phyloP scores from a whole-genome alignment of 805 yeast species.

The Saccharomyces kudriavzevii region DNA sequence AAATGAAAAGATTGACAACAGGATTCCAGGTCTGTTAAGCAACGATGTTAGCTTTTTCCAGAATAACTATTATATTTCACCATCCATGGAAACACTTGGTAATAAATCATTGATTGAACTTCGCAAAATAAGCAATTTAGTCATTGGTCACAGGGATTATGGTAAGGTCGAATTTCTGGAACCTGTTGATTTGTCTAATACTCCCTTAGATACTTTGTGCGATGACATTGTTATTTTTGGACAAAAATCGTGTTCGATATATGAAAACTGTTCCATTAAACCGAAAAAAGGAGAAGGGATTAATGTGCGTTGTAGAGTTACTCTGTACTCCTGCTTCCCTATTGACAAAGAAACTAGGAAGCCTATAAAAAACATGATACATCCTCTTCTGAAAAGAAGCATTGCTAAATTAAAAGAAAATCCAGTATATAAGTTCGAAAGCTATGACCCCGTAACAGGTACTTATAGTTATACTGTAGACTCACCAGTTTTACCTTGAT shows the following conservation, averaged over 20 bases:
- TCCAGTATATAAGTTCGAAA: constrained; percentile 50
- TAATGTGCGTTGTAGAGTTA: constrained; percentile 64
- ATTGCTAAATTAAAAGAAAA: constrained; percentile 55
- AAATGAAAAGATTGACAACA: neutral
- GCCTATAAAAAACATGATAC: constrained; percentile 70
- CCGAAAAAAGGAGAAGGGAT: constrained; percentile 76
- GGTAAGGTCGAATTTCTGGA: constrained; percentile 71
- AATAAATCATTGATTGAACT: constrained; percentile 54
- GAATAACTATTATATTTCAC: constrained; percentile 83
- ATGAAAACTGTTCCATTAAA: constrained; percentile 53
- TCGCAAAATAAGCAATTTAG: constrained; percentile 53
- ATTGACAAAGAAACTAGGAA: constrained; percentile 59
- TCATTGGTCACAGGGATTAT: constrained; percentile 63
- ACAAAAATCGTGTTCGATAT: constrained; percentile 53
- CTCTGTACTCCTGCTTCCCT: constrained; percentile 77
- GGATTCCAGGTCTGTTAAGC: constrained; percentile 3
- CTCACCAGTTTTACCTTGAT: neutral
- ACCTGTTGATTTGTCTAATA: constrained; percentile 76
- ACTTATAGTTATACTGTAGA: constrained; percentile 53
- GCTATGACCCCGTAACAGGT: constrained; percentile 72
- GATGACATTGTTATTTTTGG: constrained; percentile 59
- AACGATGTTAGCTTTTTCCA: constrained; percentile 45
- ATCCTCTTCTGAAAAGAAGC: constrained; percentile 61
- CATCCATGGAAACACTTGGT: constrained; percentile 57
- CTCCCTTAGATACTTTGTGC: constrained; percentile 54